Evolutionary conservation across 148 eudicot species (phyloP), one percentile per base, ranked within the genome.

Genomic region (Rhododendron kiyosumense): DNA sequence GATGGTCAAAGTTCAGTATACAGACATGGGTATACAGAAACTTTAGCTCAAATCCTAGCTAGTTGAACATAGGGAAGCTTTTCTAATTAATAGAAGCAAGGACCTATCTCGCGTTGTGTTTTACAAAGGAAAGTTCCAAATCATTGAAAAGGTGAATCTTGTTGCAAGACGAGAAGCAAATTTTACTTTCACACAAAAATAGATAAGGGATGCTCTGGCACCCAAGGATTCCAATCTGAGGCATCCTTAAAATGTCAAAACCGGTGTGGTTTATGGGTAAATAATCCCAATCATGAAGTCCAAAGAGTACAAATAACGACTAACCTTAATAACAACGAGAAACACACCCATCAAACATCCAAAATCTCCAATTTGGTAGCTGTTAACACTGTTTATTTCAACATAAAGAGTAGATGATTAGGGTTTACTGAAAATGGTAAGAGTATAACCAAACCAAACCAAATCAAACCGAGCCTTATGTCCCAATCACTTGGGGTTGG

Each of bases 261-360:
- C 24, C 34, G 12, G 7, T 52, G 32, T 74, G 69, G 54, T 51
- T 34, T 71, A 46, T 1, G 65, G 36, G 49, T 34, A 15, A 3
- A 76, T 52, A 28, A 34, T 84, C 41, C n/a, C 24, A 52, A 54
- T 78, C 51, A 36, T 38, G 26, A 24, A 38, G 81, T 18, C 5
- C 49, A 10, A 34, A 54, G 28, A 30, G 48, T 10, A 48, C 46
- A 7, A 51, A 75, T 24, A 24, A 75, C 24, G 38, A 84, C 51
- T 7, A 76, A 76, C 81, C 86, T 76, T 76, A 65, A 84, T 75
- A 24, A 75, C 34, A 59, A 49, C 20, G 36, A 48, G 85, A 32
- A 75, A 24, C 59, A 63, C 57, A 84, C 45, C 45, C 77, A 65
- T 73, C 28, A 24, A 41, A 38, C 43, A 41, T 5, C 71, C 32